Evolutionary conservation across 306 rosid genomes (phyloP).

Genomic region (Cucumis hystrix): DNA sequence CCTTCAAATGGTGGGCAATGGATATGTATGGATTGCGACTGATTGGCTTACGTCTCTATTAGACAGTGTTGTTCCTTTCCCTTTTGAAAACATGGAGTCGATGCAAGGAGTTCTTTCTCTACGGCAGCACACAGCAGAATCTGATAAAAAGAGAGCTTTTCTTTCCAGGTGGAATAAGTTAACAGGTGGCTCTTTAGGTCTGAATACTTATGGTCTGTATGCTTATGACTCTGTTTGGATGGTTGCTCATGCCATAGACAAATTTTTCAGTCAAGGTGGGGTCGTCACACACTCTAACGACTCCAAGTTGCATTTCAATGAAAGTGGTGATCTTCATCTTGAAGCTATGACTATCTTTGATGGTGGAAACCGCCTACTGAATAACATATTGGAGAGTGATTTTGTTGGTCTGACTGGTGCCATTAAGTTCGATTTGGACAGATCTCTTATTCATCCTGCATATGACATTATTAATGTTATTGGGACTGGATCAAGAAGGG

Average conservation of each 20-base stretch:
- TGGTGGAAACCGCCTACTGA: constrained; percentile 51
- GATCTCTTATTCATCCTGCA: constrained; percentile 56
- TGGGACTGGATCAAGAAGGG: constrained; percentile 55
- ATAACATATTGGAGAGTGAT: constrained; percentile 43
- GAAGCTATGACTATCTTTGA: constrained; percentile 80
- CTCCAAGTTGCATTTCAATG: constrained; percentile 28
- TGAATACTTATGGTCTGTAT: constrained; percentile 70
- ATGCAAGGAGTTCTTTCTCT: constrained; percentile 70
- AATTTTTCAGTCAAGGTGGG: constrained; percentile 60
- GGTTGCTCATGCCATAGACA: constrained; percentile 66
- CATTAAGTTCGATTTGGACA: constrained; percentile 43
- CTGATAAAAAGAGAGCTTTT: constrained; percentile 52
- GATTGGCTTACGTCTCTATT: constrained; percentile 79
- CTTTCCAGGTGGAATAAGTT: constrained; percentile 64
- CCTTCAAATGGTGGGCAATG: constrained; percentile 78
- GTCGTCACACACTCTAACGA: constrained; percentile 51
- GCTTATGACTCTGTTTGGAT: constrained; percentile 90
- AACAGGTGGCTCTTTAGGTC: constrained; percentile 55
- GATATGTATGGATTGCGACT: constrained; percentile 87
- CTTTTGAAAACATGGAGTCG: constrained; percentile 28
- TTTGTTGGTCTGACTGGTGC: constrained; percentile 69
- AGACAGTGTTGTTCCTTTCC: constrained; percentile 42
- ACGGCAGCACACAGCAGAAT: constrained; percentile 76
- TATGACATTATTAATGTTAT: constrained; percentile 64
- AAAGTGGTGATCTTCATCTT: constrained; percentile 44